These are phyloP conservation scores for Scutellaria barbata DNA, from an alignment of 257 asterid genomes.

Conservation along the genomic window DNA sequence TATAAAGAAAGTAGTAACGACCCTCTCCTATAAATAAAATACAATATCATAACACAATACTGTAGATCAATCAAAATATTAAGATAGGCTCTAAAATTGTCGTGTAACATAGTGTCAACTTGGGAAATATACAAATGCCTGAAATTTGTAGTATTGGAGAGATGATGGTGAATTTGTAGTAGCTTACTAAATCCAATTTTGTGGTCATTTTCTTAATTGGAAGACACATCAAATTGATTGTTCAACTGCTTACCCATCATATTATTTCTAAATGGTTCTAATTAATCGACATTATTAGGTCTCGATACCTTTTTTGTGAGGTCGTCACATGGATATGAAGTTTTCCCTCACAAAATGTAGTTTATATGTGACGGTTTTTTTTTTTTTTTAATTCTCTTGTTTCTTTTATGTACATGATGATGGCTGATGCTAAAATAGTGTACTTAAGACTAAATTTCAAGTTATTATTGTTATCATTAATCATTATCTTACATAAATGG, in stretches of 20 bases:
- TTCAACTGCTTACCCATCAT: slow-evolving; percentile 28
- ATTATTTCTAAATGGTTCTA: background rate
- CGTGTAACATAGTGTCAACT: slow-evolving; percentile 29
- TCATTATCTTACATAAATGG: no score
- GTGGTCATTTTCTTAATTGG: slow-evolving; percentile 39
- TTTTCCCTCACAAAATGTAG: no score
- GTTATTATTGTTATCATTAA: no score
- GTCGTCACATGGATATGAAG: no score
- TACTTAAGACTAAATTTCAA: no score
- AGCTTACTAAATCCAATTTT: slow-evolving; percentile 52
- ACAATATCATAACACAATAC: background rate
- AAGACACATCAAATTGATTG: slow-evolving; percentile 32
- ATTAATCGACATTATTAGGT: no score
- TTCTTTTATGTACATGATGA: background rate
- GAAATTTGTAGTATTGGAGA: no score
- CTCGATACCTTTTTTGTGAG: no score
- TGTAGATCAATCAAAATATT: no score
- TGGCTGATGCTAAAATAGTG: background rate
- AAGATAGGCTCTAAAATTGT: slow-evolving; percentile 33
- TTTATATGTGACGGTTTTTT: no score
- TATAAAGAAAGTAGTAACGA: background rate
- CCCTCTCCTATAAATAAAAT: background rate
- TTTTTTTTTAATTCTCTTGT: no score
- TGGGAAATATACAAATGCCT: slow-evolving; percentile 20
- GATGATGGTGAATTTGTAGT: background rate